phyloP scores from a whole-genome alignment of 2,329 filamentous ascomycete genomes.

The Alternaria sp. region DNA sequence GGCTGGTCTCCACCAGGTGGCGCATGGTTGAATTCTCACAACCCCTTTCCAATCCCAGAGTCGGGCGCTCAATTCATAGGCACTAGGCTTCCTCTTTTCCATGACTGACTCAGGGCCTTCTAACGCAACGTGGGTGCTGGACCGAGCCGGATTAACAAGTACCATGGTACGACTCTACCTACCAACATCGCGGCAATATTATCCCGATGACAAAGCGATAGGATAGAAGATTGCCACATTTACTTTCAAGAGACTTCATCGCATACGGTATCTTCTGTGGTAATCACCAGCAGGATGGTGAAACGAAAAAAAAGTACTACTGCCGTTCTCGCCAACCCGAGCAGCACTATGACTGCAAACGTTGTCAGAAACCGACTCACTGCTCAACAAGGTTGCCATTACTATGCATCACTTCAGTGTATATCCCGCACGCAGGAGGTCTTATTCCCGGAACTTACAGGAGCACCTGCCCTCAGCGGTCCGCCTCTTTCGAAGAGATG shows the following conservation, averaged over 20 bases:
- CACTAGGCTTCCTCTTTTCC: background rate
- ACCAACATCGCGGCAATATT: background rate
- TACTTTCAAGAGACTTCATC: background rate
- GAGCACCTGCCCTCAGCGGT: background rate
- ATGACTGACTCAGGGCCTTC: background rate
- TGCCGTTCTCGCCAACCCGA: background rate
- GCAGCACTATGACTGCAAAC: background rate
- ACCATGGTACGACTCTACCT: constrained; percentile 3
- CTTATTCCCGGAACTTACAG: background rate
- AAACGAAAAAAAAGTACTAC: background rate
- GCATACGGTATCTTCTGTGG: background rate
- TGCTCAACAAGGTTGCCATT: background rate
- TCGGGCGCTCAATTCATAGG: background rate
- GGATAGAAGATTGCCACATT: too few relatives aligned
- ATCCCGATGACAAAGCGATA: background rate
- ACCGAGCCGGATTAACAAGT: constrained; percentile 1
- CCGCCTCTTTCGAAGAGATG: background rate
- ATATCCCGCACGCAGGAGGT: background rate
- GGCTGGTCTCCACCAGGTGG: background rate
- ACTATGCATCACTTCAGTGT: background rate
- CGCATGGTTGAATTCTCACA: background rate
- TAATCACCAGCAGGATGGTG: background rate
- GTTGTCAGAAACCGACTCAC: background rate
- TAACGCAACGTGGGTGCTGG: constrained; percentile 8
- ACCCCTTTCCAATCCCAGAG: background rate